phyloP scores from a whole-genome alignment of 805 yeast species.

The Ogataea zsoltii region DNA sequence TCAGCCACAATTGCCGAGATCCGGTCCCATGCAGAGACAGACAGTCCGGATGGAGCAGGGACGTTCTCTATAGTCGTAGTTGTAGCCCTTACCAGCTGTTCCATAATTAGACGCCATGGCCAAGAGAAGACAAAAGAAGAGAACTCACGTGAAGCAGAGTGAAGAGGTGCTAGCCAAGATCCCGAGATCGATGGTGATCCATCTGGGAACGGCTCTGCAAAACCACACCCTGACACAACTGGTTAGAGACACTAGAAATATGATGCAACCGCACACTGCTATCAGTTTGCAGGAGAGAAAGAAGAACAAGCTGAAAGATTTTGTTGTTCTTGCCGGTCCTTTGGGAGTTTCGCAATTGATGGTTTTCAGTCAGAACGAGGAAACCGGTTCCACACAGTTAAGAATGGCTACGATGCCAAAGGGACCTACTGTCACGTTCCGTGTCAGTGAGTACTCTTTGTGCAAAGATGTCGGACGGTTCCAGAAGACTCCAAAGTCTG shows the following conservation, averaged over 20 bases:
- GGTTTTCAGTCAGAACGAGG: slow-evolving; percentile 79
- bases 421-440: slow-evolving; percentile 92
- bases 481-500: slow-evolving; percentile 76
- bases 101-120: slow-evolving; percentile 24
- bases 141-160: slow-evolving; percentile 74
- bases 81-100: too few relatives aligned
- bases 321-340: slow-evolving; percentile 98
- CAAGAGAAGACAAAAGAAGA: slow-evolving; percentile 59
- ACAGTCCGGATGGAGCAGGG: too few relatives aligned
- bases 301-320: slow-evolving; percentile 84
- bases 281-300: slow-evolving; percentile 83
- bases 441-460: slow-evolving; percentile 72
- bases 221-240: slow-evolving; percentile 83
- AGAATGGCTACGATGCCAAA: slow-evolving; percentile 86
- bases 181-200: slow-evolving; percentile 93
- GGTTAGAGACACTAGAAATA: slow-evolving; percentile 80
- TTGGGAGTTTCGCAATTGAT: slow-evolving; percentile 87
- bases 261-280: slow-evolving; percentile 98
- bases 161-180: slow-evolving; percentile 70
- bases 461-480: slow-evolving; percentile 74
- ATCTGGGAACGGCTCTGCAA: slow-evolving; percentile 71
- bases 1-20: slow-evolving; percentile 34
- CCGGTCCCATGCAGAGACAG: slow-evolving; percentile 36
- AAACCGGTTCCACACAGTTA: slow-evolving; percentile 76
- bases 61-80: too few relatives aligned